phyloP scores from a whole-genome alignment of 805 yeast genomes.

The Priceomyces carsonii region DNA sequence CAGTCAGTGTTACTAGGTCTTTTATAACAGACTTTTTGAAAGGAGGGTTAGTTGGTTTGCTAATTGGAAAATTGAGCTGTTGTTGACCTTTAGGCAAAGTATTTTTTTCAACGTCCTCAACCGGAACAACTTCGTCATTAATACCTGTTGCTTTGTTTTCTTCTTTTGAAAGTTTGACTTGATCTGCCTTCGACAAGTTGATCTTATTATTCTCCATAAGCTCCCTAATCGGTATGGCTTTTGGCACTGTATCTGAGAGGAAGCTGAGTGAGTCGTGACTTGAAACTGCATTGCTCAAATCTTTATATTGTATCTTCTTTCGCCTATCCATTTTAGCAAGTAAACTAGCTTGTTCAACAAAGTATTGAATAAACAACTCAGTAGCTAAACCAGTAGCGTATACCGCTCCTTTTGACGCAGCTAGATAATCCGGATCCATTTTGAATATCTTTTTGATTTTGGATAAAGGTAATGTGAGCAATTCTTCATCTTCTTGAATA shows the following conservation, averaged over 20 bases:
- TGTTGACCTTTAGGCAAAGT: conserved; percentile 43
- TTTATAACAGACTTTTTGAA: conserved; percentile 34
- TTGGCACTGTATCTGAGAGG: conserved; percentile 67
- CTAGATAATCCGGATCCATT: conserved; percentile 70
- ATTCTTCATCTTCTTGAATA: conserved; percentile 24
- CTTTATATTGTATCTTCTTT: conserved; percentile 69
- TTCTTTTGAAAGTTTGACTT: conserved; percentile 2
- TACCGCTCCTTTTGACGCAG: conserved; percentile 71
- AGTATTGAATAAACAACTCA: conserved; percentile 67
- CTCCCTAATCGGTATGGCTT: conserved; percentile 51
- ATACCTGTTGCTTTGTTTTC: conserved; percentile 4
- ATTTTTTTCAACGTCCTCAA: conserved; percentile 7
- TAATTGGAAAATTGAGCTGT: conserved; percentile 21
- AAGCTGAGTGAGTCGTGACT: conserved; percentile 62
- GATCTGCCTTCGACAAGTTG: conserved; percentile 16
- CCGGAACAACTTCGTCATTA: conserved; percentile 6
- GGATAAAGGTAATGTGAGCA: conserved; percentile 56
- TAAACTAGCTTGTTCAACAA: conserved; percentile 69
- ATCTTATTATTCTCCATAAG: conserved; percentile 47
- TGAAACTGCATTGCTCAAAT: conserved; percentile 64
- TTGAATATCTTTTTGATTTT: conserved; percentile 72
- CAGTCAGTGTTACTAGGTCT: conserved; percentile 30
- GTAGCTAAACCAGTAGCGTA: conserved; percentile 77
- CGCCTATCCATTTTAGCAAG: conserved; percentile 65
- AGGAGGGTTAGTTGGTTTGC: conserved; percentile 9